Base-by-base conservation (phyloP, 257 asterid genomes). In the Cordia subcordata region DNA sequence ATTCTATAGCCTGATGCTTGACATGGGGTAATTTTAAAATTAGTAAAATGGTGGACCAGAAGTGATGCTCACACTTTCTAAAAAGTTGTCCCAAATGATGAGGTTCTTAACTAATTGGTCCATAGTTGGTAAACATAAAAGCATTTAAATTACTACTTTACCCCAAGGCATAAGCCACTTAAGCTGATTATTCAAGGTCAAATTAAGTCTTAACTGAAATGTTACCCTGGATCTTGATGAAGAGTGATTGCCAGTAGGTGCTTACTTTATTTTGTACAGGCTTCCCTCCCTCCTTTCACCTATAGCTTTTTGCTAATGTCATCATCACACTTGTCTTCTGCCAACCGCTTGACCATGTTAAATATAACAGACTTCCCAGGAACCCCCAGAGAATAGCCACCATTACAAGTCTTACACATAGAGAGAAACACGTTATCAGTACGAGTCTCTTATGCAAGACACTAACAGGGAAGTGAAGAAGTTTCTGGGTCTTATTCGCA, bases 1-100 rank as follows among this genome's bases (percentile, higher is more conserved):
- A 27, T 27, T 27, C 35, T 27, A 27, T 27, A 3, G 6, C 35
- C 6, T 27, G 35, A 27, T 91, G 98, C 63, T 76, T 85, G 79
- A 76, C 82, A 52, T 91, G 98, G 96, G 87, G 96, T n/a, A n/a
- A n/a, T 20, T 91, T 76, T 69, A 60, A 87, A 67, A 91, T 95
- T 91, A 60, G 67, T 37, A 55, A 42, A 57, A 69, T 40, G 51
- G 80, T 63, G 77, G 86, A 69, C 80, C 85, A 62, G 49, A 60
- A 58, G 39, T 44, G 67, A 69, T 70, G 72, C 58, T 68, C 57
- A 67, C 71, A 62, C 62, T 69, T 60, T 53, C 38, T 63, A 54
- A 80, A 80, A 75, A 10, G 74, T 64, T 54, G 62, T 61, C 51
- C 40, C 35, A 53, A 76, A 72, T 52, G 32, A 67, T 68, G 64